Base-by-base conservation (phyloP, 2,329 filamentous ascomycete genomes). In the Lanzia echinophila region DNA sequence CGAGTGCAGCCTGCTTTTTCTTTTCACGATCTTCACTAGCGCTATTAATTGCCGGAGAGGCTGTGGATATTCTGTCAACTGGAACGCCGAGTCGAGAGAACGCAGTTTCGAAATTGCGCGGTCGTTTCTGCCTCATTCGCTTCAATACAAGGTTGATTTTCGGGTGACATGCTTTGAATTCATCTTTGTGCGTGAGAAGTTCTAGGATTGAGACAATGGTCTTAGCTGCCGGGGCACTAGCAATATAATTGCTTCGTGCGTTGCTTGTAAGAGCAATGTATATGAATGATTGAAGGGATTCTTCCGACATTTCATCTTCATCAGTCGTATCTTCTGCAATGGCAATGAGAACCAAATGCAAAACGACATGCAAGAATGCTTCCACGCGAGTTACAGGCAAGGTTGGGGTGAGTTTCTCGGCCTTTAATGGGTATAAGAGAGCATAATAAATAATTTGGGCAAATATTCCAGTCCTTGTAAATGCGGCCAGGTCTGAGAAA, bases 1-100 rank as follows among this genome's bases (percentile, higher is more conserved):
- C 92, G 39, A 91, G 73, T 0, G 94, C 94, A 50, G 92, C 88
- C 70, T 88, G 87, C 76, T 96, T 99, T 75, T 92, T 96, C 57
- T 83, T 75, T 69, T 92, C 88, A 15, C 82, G 80, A 65, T 92
- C 88, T 36, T 77, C 82, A 6, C 71, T 64, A 3, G 79, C 75
- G 54, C 75, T 72, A 33, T 76, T 74, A 57, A 81, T 77, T 13
- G 87, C 87, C n/a, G 91, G 90, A 1, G 90, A 94, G 3, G 84
- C 84, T 4, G 88, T 90, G 60, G 88, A 87, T 58, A 95, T 83
- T 47, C 88, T 81, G 64, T 96, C 90, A 6, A 88, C 81, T 1
- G 87, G 78, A 59, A 92, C 75, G 6, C 82, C 82, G 5, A 86
- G 71, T 66, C 74, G 74, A 10, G 70, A 75, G 54, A 88, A 88